Percentiles rank a stretch among this genome's conserved stretches.
Evolutionary conservation across 768 basidiomycete genomes (phyloP).

Genomic region (Suillus subaureus): DNA sequence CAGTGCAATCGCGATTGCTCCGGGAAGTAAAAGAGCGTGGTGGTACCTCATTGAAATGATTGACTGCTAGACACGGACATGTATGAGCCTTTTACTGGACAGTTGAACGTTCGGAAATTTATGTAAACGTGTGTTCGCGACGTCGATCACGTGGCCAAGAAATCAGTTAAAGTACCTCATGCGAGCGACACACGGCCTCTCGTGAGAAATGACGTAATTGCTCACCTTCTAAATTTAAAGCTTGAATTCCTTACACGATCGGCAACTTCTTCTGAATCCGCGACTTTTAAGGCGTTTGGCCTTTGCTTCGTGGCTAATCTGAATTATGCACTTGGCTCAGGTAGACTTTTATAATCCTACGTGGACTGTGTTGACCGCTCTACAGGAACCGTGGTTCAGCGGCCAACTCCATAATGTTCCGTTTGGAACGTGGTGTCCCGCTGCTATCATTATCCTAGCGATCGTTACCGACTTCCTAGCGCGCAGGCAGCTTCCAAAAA

Average conservation of each 20-base stretch:
- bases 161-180: constrained; percentile 7
- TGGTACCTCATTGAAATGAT: constrained; percentile 6
- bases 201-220: constrained; percentile 12
- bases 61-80: background rate
- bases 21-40: constrained; percentile 3
- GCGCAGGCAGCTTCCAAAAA: constrained; percentile 26
- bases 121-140: constrained; percentile 3
- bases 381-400: constrained; percentile 11
- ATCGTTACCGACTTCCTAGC: constrained; percentile 34
- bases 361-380: background rate
- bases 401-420: constrained; percentile 5
- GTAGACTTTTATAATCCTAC: background rate
- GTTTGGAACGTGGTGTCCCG: constrained; percentile 12
- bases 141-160: constrained; percentile 7
- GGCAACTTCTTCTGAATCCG: constrained; percentile 10
- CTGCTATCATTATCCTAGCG: constrained; percentile 29
- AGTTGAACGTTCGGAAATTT: background rate
- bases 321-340: constrained; percentile 9
- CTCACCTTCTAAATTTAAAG: constrained; percentile 2
- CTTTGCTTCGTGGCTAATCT: constrained; percentile 1
- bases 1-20: constrained; percentile 11
- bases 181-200: background rate
- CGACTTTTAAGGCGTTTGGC: constrained; percentile 2
- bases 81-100: background rate
- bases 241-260: constrained; percentile 13